Percentiles rank a stretch among this genome's conserved stretches.
Conservation (phyloP, 2,329 filamentous ascomycete species). For the Xenoacremonium recifei region DNA sequence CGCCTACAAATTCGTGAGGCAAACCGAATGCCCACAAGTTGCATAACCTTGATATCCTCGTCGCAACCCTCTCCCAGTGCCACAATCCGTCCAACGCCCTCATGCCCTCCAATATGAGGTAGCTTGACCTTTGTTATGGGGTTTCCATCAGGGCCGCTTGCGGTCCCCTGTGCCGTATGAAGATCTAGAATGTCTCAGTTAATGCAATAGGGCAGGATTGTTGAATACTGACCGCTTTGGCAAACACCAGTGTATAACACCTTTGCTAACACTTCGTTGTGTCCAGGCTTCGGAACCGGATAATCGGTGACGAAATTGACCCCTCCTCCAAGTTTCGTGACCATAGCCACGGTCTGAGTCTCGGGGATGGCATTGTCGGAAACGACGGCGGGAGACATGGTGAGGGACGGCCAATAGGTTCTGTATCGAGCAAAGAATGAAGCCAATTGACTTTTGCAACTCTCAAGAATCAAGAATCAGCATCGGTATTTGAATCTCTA, state of each 20-base stretch:
- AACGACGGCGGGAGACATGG: no score
- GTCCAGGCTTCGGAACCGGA: neutral
- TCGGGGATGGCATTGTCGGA: no score
- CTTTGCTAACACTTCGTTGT: neutral
- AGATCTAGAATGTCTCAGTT: neutral
- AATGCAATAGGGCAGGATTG: neutral
- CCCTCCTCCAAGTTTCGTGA: neutral
- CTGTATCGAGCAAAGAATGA: no score
- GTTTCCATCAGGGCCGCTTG: neutral
- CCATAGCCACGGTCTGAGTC: neutral
- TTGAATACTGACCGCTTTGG: neutral
- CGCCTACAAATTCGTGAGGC: neutral
- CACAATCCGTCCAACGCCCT: neutral
- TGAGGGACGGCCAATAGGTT: no score
- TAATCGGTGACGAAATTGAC: neutral
- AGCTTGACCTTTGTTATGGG: neutral
- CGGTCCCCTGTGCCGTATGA: neutral
- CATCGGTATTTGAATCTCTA: no score
- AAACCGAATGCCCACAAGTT: neutral
- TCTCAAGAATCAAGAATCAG: no score
- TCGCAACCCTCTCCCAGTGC: neutral
- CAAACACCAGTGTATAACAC: neutral
- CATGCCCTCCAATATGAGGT: neutral
- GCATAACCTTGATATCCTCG: neutral
- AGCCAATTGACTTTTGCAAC: no score